Conservation (phyloP, 2,329 filamentous ascomycete species). For the Fusarium miscanthi region DNA sequence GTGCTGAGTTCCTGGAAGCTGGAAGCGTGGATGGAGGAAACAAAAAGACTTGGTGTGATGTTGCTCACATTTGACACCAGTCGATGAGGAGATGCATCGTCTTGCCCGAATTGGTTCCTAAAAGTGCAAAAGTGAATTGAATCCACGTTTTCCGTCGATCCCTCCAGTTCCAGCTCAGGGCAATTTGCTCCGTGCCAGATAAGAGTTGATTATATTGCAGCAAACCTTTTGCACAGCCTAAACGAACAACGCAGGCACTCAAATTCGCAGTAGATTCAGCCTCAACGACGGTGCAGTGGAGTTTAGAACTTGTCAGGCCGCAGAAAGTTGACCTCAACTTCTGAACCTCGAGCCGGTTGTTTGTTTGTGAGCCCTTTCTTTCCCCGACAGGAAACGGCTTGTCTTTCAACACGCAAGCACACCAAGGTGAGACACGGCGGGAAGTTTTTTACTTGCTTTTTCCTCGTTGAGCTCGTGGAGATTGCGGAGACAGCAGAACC, state of each 20-base stretch:
- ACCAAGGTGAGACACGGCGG: constrained; percentile 42
- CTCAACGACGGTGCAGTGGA: constrained; percentile 25
- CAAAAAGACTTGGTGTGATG: constrained; percentile 34
- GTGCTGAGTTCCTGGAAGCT: constrained; percentile 22
- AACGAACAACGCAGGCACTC: constrained; percentile 32
- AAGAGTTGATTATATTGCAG: constrained; percentile 16
- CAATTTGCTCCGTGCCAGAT: constrained; percentile 13
- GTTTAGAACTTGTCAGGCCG: constrained; percentile 25
- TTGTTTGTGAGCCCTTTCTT: constrained; percentile 27
- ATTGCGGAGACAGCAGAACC: constrained; percentile 37
- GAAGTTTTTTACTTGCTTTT: constrained; percentile 42
- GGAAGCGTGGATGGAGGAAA: constrained; percentile 14
- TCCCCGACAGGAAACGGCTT: constrained; percentile 18
- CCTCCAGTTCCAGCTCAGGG: constrained; percentile 21
- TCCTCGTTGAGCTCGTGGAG: constrained; percentile 39
- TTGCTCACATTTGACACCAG: constrained; percentile 39
- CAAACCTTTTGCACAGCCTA: constrained; percentile 21
- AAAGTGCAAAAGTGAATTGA: constrained; percentile 29
- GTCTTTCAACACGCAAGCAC: constrained; percentile 36
- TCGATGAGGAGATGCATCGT: constrained; percentile 42
- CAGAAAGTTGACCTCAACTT: constrained; percentile 26
- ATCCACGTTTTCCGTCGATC: constrained; percentile 28
- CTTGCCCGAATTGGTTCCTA: constrained; percentile 32
- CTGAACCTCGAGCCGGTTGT: constrained; percentile 26
- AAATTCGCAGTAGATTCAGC: constrained; percentile 16